phyloP scores from a whole-genome alignment of 2,329 filamentous ascomycete species.

The Endothia cerciana region DNA sequence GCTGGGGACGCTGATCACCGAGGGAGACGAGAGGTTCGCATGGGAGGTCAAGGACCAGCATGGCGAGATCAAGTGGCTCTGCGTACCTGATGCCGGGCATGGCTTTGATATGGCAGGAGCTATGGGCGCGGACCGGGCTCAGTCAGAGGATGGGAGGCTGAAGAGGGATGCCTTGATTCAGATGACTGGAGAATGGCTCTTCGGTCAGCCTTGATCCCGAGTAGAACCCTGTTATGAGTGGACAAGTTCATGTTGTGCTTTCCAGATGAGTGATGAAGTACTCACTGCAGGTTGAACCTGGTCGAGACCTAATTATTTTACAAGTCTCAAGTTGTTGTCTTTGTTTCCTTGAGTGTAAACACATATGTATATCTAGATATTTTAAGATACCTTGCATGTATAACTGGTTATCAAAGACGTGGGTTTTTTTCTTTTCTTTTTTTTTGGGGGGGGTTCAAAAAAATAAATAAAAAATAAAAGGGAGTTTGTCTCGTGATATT shows the following conservation, averaged over 20 bases:
- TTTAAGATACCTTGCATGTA: too few relatives aligned
- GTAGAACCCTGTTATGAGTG: neutral
- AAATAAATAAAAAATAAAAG: too few relatives aligned
- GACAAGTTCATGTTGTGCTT: neutral
- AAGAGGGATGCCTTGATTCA: conserved; percentile 33
- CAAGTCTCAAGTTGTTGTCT: too few relatives aligned
- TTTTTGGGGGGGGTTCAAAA: too few relatives aligned
- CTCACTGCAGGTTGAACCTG: too few relatives aligned
- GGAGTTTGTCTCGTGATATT: too few relatives aligned
- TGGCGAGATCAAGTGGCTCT: conserved; percentile 36
- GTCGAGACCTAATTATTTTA: too few relatives aligned
- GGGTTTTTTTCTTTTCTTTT: too few relatives aligned
- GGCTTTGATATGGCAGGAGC: conserved; percentile 36
- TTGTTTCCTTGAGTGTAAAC: too few relatives aligned
- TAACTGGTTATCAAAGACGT: too few relatives aligned
- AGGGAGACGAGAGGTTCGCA: conserved; percentile 37
- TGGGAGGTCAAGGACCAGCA: conserved; percentile 34
- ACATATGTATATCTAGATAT: too few relatives aligned
- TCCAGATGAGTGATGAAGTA: too few relatives aligned
- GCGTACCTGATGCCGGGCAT: conserved; percentile 39
- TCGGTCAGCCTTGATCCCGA: neutral
- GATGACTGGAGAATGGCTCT: conserved; percentile 25
- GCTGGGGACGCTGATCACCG: conserved; percentile 31
- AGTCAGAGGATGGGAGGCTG: conserved; percentile 33
- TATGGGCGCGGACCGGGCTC: conserved; percentile 31